phyloP scores from a whole-genome alignment of 2,329 filamentous ascomycete species.

The Fusarium siculi region DNA sequence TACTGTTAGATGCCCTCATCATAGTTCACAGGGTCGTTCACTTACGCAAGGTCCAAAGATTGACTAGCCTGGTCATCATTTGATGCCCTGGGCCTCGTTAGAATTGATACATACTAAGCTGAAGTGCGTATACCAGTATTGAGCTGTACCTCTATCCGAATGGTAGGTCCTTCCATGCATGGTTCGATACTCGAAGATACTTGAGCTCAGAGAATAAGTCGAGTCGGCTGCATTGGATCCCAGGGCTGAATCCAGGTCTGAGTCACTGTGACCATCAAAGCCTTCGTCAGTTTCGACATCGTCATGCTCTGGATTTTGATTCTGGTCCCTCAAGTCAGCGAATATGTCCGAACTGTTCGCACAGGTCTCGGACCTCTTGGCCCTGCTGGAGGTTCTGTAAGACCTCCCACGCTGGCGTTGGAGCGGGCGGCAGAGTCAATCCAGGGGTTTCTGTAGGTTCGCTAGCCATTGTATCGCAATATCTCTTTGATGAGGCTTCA shows the following conservation, averaged over 20 bases:
- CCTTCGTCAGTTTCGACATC: not conserved
- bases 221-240: conserved; percentile 11
- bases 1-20: not conserved
- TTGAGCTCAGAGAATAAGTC: conserved; percentile 5
- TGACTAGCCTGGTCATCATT: conserved; percentile 15
- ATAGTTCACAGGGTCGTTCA: not conserved
- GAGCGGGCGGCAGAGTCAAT: not conserved
- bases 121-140: not conserved
- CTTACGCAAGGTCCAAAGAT: conserved; percentile 13
- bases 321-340: not conserved
- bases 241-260: conserved; percentile 8
- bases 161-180: conserved; percentile 12
- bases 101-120: fast-evolving
- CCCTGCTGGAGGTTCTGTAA: conserved; percentile 1
- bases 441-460: not conserved
- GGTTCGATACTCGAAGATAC: conserved; percentile 10
- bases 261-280: not conserved
- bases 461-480: not conserved
- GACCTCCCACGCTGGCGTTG: conserved; percentile 14
- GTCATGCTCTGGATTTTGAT: not conserved
- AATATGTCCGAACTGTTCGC: fast-evolving
- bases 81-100: not conserved
- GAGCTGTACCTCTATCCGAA: conserved; percentile 1
- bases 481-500: fast-evolving
- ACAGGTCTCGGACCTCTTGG: not conserved